These are phyloP conservation scores for Cornus florida DNA, from an alignment of 148 eudicot species.

Conservation along the genomic window DNA sequence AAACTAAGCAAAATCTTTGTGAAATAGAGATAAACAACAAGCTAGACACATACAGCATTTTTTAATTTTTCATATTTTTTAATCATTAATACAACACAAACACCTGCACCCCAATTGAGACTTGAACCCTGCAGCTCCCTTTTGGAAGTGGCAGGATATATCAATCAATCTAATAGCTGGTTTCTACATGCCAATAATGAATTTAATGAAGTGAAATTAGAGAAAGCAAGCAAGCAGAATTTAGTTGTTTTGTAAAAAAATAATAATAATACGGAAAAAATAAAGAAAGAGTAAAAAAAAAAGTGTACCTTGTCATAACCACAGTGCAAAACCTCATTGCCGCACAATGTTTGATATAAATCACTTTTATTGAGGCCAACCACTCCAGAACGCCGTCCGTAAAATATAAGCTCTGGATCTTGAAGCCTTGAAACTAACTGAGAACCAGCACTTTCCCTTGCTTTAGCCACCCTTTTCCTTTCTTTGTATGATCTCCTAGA, in stretches of 20 bases:
- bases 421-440: slow-evolving; percentile 21
- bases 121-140: no score
- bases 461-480: slow-evolving; percentile 74
- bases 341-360: slow-evolving; percentile 34
- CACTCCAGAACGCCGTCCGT: slow-evolving; percentile 87
- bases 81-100: no score
- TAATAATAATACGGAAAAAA: neutral
- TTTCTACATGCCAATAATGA: neutral
- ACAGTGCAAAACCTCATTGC: slow-evolving; percentile 35
- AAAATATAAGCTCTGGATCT: slow-evolving; percentile 81
- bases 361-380: slow-evolving; percentile 63
- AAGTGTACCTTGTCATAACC: slow-evolving; percentile 84
- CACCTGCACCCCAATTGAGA: no score
- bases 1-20: neutral
- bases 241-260: no score
- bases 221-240: neutral
- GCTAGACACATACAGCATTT: neutral
- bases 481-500: slow-evolving; percentile 87
- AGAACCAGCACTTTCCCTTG: slow-evolving; percentile 31
- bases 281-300: neutral
- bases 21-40: neutral
- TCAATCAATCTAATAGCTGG: no score
- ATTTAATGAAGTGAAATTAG: neutral
- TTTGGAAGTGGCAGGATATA: no score
- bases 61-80: neutral